Conservation (phyloP, 176 grass and related monocot species). For the Oryza officinalis region DNA sequence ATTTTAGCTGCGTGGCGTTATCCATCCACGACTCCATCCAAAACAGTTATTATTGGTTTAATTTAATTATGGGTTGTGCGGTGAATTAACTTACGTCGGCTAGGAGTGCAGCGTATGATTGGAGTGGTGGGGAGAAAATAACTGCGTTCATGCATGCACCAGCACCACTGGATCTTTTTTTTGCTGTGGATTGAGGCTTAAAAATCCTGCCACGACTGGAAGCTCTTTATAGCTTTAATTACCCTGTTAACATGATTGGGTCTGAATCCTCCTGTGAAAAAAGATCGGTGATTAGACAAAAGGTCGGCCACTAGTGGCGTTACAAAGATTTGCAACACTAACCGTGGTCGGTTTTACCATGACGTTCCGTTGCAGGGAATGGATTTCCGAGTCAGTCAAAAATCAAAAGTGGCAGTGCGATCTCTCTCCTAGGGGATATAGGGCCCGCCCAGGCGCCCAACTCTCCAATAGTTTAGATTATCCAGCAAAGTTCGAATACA, state of each 20-base stretch:
- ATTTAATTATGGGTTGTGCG: not conserved
- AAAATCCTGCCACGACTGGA: not conserved
- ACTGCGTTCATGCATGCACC: not conserved
- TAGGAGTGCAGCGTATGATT: conserved; percentile 35
- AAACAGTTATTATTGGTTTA: not conserved
- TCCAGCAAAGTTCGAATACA: not conserved
- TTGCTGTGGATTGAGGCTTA: not conserved
- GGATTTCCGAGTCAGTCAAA: conserved; percentile 20
- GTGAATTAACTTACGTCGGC: not conserved
- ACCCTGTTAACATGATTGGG: not conserved
- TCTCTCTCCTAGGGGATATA: not conserved
- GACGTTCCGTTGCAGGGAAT: conserved; percentile 6
- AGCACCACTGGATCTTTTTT: not conserved
- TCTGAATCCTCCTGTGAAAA: not conserved
- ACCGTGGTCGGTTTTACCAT: conserved; percentile 24
- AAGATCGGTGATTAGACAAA: not conserved
- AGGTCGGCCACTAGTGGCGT: conserved; percentile 11
- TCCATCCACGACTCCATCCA: too few species aligned
- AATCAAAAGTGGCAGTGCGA: not conserved
- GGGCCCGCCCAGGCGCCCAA: conserved; percentile 23
- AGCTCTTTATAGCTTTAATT: conserved; percentile 7
- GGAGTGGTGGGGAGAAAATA: not conserved
- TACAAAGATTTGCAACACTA: conserved; percentile 16
- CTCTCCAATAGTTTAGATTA: conserved; percentile 23
- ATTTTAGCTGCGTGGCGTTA: not conserved